These are phyloP conservation scores for Trichoderma sp. DNA, from an alignment of 2,329 filamentous ascomycete species.

Conservation along the genomic window DNA sequence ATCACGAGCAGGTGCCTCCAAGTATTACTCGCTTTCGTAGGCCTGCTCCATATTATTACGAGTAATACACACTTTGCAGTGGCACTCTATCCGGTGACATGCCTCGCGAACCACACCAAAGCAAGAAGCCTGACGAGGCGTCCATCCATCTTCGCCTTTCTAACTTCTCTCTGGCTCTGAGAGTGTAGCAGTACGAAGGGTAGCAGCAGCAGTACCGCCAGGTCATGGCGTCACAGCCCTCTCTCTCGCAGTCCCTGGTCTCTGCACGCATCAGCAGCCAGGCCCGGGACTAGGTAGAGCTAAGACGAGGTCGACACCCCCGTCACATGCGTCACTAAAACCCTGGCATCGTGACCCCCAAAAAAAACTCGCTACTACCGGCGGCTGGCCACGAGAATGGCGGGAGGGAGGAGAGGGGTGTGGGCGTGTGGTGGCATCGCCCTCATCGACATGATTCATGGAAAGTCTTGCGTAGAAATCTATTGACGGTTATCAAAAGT, in stretches of 20 bases:
- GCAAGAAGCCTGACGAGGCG: conserved; percentile 23
- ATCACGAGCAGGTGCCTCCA: background rate
- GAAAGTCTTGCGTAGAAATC: background rate
- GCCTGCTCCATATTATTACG: background rate
- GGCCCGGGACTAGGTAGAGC: background rate
- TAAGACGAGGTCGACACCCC: background rate
- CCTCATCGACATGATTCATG: background rate
- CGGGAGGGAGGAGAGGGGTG: background rate
- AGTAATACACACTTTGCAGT: background rate
- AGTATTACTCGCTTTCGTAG: background rate
- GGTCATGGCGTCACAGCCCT: conserved; percentile 17
- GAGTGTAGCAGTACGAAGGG: too few species aligned
- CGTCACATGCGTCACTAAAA: conserved; percentile 27
- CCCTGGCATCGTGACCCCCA: conserved; percentile 26
- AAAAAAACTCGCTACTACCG: background rate
- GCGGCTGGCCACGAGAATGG: background rate
- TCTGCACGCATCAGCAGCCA: conserved; percentile 2
- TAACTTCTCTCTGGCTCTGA: background rate
- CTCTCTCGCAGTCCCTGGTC: background rate
- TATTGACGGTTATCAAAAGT: background rate
- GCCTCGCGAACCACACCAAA: conserved; percentile 1
- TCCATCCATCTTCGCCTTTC: conserved; percentile 3
- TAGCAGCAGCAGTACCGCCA: background rate
- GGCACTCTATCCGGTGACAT: conserved; percentile 20
- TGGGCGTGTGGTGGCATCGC: background rate